Conservation (phyloP, 2,329 filamentous ascomycete genomes). For the Whalleya microplaca region DNA sequence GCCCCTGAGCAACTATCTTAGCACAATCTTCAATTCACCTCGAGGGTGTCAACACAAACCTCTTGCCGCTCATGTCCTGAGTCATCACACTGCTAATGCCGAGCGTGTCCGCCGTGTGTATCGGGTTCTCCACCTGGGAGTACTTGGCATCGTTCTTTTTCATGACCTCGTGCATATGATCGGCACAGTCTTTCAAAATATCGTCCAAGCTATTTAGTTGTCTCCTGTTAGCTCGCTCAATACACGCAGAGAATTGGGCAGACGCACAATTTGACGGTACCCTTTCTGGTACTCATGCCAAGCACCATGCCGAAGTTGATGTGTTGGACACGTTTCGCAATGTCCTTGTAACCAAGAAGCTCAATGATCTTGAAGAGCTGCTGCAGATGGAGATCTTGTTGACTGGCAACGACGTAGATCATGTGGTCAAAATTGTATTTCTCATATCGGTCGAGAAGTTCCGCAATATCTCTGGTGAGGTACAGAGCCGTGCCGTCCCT, state of each 20-base stretch:
- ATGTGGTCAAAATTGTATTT: slow-evolving; percentile 73
- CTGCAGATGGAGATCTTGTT: slow-evolving; percentile 73
- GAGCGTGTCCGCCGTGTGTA: slow-evolving; percentile 79
- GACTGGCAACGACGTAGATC: slow-evolving; percentile 77
- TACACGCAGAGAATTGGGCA: neutral
- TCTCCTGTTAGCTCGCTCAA: slow-evolving; percentile 2
- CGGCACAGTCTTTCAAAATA: slow-evolving; percentile 77
- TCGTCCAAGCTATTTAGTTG: slow-evolving; percentile 49
- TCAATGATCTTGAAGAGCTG: slow-evolving; percentile 79
- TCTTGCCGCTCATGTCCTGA: slow-evolving; percentile 96
- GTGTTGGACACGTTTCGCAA: slow-evolving; percentile 70
- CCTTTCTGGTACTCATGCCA: slow-evolving; percentile 72
- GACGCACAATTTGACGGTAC: slow-evolving; percentile 59
- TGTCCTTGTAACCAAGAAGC: slow-evolving; percentile 69
- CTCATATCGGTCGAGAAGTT: slow-evolving; percentile 66
- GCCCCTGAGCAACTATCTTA: slow-evolving; percentile 38
- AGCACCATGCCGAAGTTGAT: slow-evolving; percentile 76
- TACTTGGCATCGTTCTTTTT: slow-evolving; percentile 89
- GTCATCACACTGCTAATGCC: slow-evolving; percentile 97
- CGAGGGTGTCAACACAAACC: slow-evolving; percentile 50
- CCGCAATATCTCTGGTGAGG: slow-evolving; percentile 77
- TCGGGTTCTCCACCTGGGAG: slow-evolving; percentile 82
- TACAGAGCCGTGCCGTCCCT: slow-evolving; percentile 77
- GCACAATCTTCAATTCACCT: slow-evolving; percentile 36
- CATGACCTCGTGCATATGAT: slow-evolving; percentile 99